A percentile compares a stretch with the other conserved stretches of the same genome.
phyloP scores from a whole-genome alignment of 2,329 filamentous ascomycete species.

The Phoma sp. region DNA sequence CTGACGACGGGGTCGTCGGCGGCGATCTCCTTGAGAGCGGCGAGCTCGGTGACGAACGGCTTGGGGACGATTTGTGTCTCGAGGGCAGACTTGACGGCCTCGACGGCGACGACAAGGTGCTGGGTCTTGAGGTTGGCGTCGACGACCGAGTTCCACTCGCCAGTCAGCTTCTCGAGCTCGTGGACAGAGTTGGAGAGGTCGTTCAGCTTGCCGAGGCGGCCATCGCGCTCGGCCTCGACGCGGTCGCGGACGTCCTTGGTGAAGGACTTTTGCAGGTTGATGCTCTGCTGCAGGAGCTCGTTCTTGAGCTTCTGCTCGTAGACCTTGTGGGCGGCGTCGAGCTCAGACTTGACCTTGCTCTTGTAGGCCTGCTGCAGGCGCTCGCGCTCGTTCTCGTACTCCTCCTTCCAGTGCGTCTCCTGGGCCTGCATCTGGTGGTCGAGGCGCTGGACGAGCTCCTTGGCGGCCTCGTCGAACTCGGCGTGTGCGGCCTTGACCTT shows the following conservation, averaged over 20 bases:
- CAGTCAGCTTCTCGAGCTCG: conserved; percentile 86
- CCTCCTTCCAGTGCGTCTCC: conserved; percentile 81
- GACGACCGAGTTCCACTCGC: conserved; percentile 88
- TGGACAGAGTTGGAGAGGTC: conserved; percentile 78
- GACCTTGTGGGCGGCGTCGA: conserved; percentile 79
- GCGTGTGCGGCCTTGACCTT: conserved; percentile 74
- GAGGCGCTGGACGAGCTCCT: conserved; percentile 85
- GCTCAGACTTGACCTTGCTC: conserved; percentile 76
- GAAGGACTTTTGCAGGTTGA: conserved; percentile 86
- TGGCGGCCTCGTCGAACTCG: conserved; percentile 86
- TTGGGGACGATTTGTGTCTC: conserved; percentile 75
- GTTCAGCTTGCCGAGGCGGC: conserved; percentile 83
- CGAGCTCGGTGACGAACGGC: conserved; percentile 90
- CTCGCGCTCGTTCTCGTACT: conserved; percentile 88
- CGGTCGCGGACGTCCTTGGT: conserved; percentile 76
- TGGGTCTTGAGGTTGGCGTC: conserved; percentile 92
- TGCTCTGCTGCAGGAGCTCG: conserved; percentile 86
- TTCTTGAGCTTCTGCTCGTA: conserved; percentile 85
- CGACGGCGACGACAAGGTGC: conserved; percentile 93
- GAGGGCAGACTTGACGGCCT: conserved; percentile 85
- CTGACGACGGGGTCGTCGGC: conserved; percentile 84
- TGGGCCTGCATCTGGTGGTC: conserved; percentile 82
- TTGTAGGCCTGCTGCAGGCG: conserved; percentile 80
- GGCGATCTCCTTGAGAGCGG: conserved; percentile 92
- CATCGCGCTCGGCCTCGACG: conserved; percentile 87